These are phyloP conservation scores for Trichoderma pleuroti DNA, from an alignment of 2,329 filamentous ascomycete genomes.

Conservation along the genomic window DNA sequence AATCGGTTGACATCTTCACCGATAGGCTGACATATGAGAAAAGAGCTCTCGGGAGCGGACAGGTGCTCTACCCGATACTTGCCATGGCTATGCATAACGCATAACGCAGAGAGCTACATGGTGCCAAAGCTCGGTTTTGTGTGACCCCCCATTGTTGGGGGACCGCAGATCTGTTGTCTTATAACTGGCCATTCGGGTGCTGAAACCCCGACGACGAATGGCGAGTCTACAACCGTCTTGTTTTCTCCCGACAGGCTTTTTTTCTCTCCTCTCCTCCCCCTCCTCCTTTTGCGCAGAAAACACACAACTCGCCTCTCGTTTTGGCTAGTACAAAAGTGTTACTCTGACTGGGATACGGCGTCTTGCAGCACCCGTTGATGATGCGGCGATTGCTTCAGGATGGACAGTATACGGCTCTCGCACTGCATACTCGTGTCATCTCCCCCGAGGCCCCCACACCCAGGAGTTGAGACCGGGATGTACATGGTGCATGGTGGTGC, in stretches of 20 bases:
- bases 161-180: neutral
- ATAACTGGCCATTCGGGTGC: neutral
- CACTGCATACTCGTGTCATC: neutral
- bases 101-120: neutral
- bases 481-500: neutral
- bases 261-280: neutral
- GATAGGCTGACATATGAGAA: neutral
- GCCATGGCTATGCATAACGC: neutral
- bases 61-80: slow-evolving; percentile 14
- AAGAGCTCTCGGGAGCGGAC: neutral
- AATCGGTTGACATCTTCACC: neutral
- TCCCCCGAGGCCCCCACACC: neutral
- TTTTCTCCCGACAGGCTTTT: neutral
- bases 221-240: neutral
- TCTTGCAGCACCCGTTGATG: neutral
- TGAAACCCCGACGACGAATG: neutral
- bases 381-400: neutral
- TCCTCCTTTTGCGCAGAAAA: neutral
- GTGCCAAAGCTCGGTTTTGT: neutral
- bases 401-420: neutral
- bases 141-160: slow-evolving; percentile 1
- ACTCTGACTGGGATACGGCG: neutral
- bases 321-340: neutral
- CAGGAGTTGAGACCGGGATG: neutral
- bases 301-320: neutral